Percentiles rank a stretch among this genome's conserved stretches.
These are phyloP conservation scores for Magnolia officinalis DNA, from an alignment of 164 flowering plant genomes.

Conservation along the genomic window DNA sequence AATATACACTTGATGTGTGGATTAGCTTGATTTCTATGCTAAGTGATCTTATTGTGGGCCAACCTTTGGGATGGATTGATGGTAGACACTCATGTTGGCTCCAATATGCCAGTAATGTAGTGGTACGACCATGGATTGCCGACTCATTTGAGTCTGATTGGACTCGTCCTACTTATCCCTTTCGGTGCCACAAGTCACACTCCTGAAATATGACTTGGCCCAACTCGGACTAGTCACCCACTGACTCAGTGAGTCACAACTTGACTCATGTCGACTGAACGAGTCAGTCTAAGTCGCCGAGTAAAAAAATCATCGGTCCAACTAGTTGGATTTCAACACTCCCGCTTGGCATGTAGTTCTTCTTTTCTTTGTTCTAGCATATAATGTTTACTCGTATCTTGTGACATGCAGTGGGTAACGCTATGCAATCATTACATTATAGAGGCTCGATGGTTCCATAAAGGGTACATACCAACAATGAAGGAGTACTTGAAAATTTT, in stretches of 20 bases:
- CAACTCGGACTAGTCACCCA: no score
- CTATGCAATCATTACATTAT: constrained; percentile 30
- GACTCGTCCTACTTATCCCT: neutral
- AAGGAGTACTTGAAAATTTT: constrained; percentile 40
- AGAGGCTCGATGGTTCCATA: constrained; percentile 46
- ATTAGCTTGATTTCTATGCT: no score
- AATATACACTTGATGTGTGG: no score
- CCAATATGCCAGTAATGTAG: no score
- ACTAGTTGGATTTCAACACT: neutral
- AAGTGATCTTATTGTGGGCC: no score
- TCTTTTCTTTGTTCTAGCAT: neutral
- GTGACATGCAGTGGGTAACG: constrained; percentile 31
- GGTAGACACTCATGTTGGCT: no score
- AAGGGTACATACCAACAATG: constrained; percentile 31
- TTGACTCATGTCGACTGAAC: no score
- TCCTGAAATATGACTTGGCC: neutral
- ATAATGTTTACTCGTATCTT: neutral
- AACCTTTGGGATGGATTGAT: no score
- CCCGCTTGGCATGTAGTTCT: neutral
- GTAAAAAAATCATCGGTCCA: neutral
- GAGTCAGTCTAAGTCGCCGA: no score
- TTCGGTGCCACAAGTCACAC: neutral
- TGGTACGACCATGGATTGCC: no score
- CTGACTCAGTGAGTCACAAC: no score
- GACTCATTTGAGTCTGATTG: neutral